Evolutionary conservation across 495 filamentous ascomycete genomes (phyloP), one percentile per base, ranked within the genome.

Genomic region (Aspergillus egyptiacus): DNA sequence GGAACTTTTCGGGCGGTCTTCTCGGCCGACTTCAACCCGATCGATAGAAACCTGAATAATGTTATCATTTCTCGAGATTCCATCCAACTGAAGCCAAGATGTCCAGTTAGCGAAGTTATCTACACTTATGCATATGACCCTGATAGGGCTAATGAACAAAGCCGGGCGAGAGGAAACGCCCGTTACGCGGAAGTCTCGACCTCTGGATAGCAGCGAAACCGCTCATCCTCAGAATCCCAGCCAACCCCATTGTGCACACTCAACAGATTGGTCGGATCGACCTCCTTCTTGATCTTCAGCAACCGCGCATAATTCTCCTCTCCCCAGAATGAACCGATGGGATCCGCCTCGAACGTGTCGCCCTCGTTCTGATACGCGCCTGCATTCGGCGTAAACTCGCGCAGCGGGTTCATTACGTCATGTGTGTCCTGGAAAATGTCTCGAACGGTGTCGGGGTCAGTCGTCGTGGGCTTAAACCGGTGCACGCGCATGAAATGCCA

Each of bases 281-380:
- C 73, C 46, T 68, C 67, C 23, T 53, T 51, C 62, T 79, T 79
- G 13, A 78, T 51, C 2, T 34, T 36, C 15, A 66, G 48, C 23
- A 79, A 51, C 8, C 30, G 51, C 11, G 43, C 54, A 36, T 75
- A 72, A 38, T 79, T 76, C 10, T 64, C 57, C 1, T 24, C 15
- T 19, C 77, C 77, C 63, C 69, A 79, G 55, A 71, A 80, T 6
- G 69, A 66, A 32, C 69, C 46, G 39, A 67, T 61, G 65, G 70
- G 79, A 11, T 68, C 60, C 32, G 58, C 48, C 23, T 73, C 74
- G 38, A 70, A 70, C 2, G 60, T 49, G 39, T 75, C 70, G 0
- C 64, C 73, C 58, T 79, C 71, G 44, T 76, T 77, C 28, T 63
- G 50, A 50, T 77, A 76, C 4, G 69, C 58, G 5, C 72, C 73